A percentile compares a stretch with the other conserved stretches of the same genome.
Conservation (phyloP, 345 rosid species). For the Corchorus olitorius region DNA sequence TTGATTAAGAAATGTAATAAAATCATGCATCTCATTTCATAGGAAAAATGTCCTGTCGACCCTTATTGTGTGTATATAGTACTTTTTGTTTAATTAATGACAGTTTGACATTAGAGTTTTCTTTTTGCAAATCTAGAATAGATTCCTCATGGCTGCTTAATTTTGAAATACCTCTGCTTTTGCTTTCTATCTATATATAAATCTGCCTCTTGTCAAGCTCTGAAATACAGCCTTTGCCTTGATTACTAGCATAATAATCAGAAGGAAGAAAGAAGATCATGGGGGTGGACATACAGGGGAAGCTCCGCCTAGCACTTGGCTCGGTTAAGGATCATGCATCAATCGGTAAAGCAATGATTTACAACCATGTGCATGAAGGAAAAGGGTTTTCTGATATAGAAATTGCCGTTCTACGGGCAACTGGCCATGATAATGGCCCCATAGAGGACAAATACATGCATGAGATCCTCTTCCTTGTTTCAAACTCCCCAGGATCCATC, state of each 20-base stretch:
- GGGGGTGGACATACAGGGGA: constrained; percentile 59
- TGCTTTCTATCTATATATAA: constrained; percentile 21
- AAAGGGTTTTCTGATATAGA: constrained; percentile 62
- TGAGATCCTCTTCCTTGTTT: constrained; percentile 82
- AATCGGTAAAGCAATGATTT: constrained; percentile 71
- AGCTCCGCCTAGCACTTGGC: constrained; percentile 61
- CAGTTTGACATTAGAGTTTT: constrained; percentile 3
- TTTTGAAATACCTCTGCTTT: constrained; percentile 6
- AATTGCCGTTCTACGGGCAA: constrained; percentile 79
- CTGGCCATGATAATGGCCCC: constrained; percentile 61
- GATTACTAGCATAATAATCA: background rate
- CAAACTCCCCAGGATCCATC: constrained; percentile 61
- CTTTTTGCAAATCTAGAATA: constrained; percentile 19
- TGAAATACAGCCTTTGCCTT: constrained; percentile 14
- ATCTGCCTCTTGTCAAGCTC: constrained; percentile 12
- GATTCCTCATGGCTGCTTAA: constrained; percentile 26
- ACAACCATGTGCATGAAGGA: constrained; percentile 35
- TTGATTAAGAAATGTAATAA: background rate
- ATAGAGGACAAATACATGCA: constrained; percentile 73
- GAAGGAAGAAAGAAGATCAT: constrained; percentile 19
- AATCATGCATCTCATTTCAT: background rate
- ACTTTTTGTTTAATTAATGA: background rate
- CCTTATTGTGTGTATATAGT: background rate
- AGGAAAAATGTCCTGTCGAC: constrained; percentile 6
- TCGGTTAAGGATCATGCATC: constrained; percentile 76